A percentile compares a stretch with the other conserved stretches of the same genome.
Evolutionary conservation across 2,329 filamentous ascomycete genomes (phyloP).

Genomic region (Xylaria sp.): DNA sequence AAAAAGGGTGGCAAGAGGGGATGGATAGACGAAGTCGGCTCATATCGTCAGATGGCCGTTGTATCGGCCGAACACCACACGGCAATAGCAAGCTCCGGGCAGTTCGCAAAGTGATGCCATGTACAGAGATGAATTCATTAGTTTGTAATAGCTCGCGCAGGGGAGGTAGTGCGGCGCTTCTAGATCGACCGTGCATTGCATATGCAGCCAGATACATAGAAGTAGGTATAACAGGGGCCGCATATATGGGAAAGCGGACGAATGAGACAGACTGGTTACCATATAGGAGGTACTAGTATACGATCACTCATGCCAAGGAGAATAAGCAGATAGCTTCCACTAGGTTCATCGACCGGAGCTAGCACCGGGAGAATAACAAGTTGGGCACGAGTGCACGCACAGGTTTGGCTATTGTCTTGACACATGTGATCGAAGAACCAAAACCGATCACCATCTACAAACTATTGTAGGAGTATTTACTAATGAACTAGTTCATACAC

Average conservation of each 20-base stretch:
- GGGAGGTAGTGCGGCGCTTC: background rate
- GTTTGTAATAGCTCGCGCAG: background rate
- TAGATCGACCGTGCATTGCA: conserved; percentile 1
- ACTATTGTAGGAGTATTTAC: background rate
- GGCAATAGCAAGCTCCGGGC: background rate
- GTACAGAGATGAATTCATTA: background rate
- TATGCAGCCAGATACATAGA: too few relatives aligned
- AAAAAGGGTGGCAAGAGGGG: background rate
- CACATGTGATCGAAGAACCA: background rate
- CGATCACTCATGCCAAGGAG: too few relatives aligned
- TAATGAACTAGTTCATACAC: background rate
- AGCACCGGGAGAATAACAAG: too few relatives aligned
- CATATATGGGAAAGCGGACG: conserved; percentile 4
- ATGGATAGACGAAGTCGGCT: background rate
- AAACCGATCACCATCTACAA: background rate
- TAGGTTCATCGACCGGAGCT: too few relatives aligned
- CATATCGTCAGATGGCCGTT: conserved; percentile 6
- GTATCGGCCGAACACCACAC: background rate
- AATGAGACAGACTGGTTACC: background rate
- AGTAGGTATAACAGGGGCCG: too few relatives aligned
- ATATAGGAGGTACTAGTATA: too few relatives aligned
- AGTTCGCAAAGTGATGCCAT: conserved; percentile 5
- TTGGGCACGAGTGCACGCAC: background rate
- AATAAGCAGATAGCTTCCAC: too few relatives aligned
- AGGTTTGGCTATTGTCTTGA: background rate